Conservation (phyloP, 352 stramenopile species). For the Phytophthora sansomeana region DNA sequence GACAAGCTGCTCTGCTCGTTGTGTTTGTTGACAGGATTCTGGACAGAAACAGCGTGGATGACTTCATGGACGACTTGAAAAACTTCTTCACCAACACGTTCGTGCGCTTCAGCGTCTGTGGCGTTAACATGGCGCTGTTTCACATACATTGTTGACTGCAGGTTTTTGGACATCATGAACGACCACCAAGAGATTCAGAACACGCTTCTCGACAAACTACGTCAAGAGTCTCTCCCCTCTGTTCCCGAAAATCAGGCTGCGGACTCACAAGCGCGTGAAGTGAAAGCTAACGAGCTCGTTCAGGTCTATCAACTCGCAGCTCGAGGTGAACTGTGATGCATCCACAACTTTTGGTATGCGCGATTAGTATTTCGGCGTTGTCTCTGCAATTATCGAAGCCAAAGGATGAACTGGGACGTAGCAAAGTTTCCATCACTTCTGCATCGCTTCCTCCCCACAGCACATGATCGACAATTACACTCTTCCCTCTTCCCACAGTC, state of each 20-base stretch:
- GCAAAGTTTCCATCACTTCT: too few relatives aligned
- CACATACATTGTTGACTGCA: too few relatives aligned
- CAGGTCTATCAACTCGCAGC: slow-evolving; percentile 8
- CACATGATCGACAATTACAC: background rate
- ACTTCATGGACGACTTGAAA: slow-evolving; percentile 20
- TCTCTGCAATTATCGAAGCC: too few relatives aligned
- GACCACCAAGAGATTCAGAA: too few relatives aligned
- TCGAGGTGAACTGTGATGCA: slow-evolving; percentile 3
- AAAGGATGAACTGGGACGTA: too few relatives aligned
- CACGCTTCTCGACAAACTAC: too few relatives aligned
- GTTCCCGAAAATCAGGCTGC: background rate
- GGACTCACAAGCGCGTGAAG: background rate
- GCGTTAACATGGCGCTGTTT: too few relatives aligned
- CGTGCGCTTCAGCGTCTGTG: background rate
- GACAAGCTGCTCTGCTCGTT: background rate
- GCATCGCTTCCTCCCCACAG: too few relatives aligned
- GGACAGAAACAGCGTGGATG: slow-evolving; percentile 12
- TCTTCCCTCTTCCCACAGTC: background rate
- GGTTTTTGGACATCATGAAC: too few relatives aligned
- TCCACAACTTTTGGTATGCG: background rate
- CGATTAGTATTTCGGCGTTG: background rate
- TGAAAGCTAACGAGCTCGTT: background rate
- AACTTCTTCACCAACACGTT: slow-evolving; percentile 20
- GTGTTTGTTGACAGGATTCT: background rate
- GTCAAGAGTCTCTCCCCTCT: too few relatives aligned